phyloP scores from a whole-genome alignment of 208 protist species.

The Leishmania amazonensis region DNA sequence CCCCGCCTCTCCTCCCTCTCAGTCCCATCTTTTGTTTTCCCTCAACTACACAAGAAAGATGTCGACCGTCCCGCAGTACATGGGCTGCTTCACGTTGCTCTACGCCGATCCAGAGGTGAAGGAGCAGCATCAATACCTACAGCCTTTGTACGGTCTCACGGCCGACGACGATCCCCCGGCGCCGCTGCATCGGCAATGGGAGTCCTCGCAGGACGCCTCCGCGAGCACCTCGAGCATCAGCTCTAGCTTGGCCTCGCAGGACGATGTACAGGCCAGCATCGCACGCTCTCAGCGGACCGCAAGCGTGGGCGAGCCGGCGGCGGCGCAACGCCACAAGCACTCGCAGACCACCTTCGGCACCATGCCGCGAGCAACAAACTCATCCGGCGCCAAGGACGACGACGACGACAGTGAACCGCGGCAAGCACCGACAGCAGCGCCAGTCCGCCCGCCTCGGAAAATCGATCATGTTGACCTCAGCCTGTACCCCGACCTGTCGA shows the following conservation, averaged over 20 bases:
- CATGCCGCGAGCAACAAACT: not conserved
- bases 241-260: conserved; percentile 3
- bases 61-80: conserved; percentile 3
- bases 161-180: conserved; percentile 28
- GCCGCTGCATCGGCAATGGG: not conserved
- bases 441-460: conserved; percentile 11
- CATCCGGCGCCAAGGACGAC: not conserved
- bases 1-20: not conserved
- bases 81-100: conserved; percentile 34
- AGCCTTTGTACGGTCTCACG: conserved; percentile 39
- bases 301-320: conserved; percentile 8
- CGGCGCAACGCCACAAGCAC: conserved; percentile 15
- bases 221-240: not conserved
- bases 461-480: conserved; percentile 13
- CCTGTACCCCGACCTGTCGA: conserved; percentile 23
- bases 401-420: not conserved
- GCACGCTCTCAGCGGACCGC: not conserved
- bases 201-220: not conserved
- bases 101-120: conserved; percentile 35
- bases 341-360: not conserved
- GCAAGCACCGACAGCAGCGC: not conserved
- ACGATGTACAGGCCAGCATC: conserved; percentile 1
- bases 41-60: not conserved
- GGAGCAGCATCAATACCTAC: conserved; percentile 28
- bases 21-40: too few species aligned